These are phyloP conservation scores for Eucalyptus caleyi DNA, from an alignment of 345 rosid genomes.

Conservation along the genomic window DNA sequence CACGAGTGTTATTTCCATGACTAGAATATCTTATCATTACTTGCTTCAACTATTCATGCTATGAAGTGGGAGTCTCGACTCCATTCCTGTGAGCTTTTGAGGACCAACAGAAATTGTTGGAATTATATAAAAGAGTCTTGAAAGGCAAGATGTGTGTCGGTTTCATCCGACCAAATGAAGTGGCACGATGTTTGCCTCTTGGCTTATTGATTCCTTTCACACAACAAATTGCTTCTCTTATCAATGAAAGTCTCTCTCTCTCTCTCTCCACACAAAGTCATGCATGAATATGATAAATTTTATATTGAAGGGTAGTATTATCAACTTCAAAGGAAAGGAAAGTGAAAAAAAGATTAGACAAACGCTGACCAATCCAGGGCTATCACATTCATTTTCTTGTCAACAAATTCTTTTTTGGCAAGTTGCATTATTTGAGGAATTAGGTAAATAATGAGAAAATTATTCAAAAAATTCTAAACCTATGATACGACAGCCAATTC, in stretches of 20 bases:
- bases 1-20: neutral
- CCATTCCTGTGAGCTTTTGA: neutral
- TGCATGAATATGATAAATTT: neutral
- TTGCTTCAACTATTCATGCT: neutral
- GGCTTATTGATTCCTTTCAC: neutral
- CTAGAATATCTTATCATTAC: neutral
- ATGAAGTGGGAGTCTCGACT: neutral
- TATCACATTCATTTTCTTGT: neutral
- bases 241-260: neutral
- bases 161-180: neutral
- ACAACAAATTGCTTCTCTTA: neutral
- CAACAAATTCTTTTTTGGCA: neutral
- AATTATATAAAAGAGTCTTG: neutral
- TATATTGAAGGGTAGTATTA: neutral
- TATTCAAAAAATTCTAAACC: too few species aligned
- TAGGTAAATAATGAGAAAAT: neutral
- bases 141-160: neutral
- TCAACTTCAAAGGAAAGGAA: neutral
- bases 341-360: neutral
- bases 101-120: neutral
- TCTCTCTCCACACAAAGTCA: neutral
- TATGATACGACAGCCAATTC: rapidly evolving
- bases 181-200: neutral
- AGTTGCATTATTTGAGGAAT: neutral
- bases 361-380: neutral